Evolutionary conservation across 495 filamentous ascomycete species (phyloP), one percentile per base, ranked within the genome.

Genomic region (Parathielavia hyrcaniae): DNA sequence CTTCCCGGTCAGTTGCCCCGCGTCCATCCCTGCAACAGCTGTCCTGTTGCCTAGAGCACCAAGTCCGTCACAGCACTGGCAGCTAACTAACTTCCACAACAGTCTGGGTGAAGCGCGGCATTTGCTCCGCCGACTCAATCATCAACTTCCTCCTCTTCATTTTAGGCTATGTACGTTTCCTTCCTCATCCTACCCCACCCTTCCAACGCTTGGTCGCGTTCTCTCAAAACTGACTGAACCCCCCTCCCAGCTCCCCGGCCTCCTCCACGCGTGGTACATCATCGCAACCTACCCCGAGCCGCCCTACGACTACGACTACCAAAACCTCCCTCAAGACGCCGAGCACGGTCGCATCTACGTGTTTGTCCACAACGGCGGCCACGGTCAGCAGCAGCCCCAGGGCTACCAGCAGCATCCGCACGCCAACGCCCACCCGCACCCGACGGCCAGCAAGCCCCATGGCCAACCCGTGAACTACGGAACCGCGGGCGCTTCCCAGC

Each of bases 221-320:
- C 23, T 20, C 35, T n/a, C n/a, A n/a, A n/a, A 38, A 48, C 44
- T 41, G 61, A 64, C 58, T 12, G 52, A 44, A 38, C 16, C 26
- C 38, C 44, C 34, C 26, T 7, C n/a, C 4, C 41, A 81, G 78
- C 61, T 98, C 61, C 93, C 93, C 20, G 93, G 93, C 53, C 83
- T 97, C 23, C 73, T 98, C 8, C 93, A 98, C 73, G 81, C 93
- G 67, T 97, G 91, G 91, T 98, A 97, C 83, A 96, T 98, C 73
- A 96, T 98, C 77, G 76, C 86, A 68, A 86, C 87, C 68, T 89
- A 87, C 71, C 95, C 95, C 26, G 91, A 97, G 34, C 74, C 76
- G 14, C 71, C 81, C 30, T 83, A 80, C 60, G 78, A 80, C 58
- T 90, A 93, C 71, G 77, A 85, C 48, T 63, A 63, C 49, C 40